Conservation (phyloP, 1,139 yeast genomes). For the Yamadazyma trypodendri region DNA sequence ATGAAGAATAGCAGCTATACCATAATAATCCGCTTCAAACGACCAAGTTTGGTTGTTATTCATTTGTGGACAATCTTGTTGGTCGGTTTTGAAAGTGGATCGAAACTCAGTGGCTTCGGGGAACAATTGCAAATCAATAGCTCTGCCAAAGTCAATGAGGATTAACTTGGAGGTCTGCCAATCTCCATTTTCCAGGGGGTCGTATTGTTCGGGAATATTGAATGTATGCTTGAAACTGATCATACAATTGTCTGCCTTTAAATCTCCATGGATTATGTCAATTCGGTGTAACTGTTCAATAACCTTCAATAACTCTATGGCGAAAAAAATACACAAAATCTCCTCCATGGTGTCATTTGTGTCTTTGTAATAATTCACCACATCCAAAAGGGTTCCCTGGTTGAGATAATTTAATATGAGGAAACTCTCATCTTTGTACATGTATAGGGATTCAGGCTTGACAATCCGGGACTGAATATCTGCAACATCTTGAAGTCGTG, state of each 20-base stretch:
- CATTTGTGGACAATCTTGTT: slow-evolving; percentile 80
- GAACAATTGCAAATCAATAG: slow-evolving; percentile 67
- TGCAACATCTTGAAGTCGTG: slow-evolving; percentile 22
- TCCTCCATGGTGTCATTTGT: slow-evolving; percentile 52
- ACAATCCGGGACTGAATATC: slow-evolving; percentile 24
- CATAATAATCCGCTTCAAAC: slow-evolving; percentile 83
- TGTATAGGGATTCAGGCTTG: slow-evolving; percentile 51
- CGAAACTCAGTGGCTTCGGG: slow-evolving; percentile 52
- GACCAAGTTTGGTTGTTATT: slow-evolving; percentile 64
- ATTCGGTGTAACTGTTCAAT: slow-evolving; percentile 62
- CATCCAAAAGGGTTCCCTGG: slow-evolving; percentile 76
- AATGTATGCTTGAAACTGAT: slow-evolving; percentile 43
- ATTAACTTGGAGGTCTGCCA: slow-evolving; percentile 61
- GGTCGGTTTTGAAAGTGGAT: slow-evolving; percentile 63
- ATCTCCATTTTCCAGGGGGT: slow-evolving; percentile 32
- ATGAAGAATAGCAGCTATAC: slow-evolving; percentile 75
- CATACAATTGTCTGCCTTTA: slow-evolving; percentile 89
- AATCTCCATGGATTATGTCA: slow-evolving; percentile 79
- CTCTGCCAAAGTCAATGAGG: slow-evolving; percentile 81
- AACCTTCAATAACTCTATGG: slow-evolving; percentile 60
- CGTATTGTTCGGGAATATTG: slow-evolving; percentile 26
- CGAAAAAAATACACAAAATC: slow-evolving; percentile 57
- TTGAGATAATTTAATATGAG: slow-evolving; percentile 64
- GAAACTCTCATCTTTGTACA: slow-evolving; percentile 72
- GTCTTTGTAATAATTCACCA: slow-evolving; percentile 52